Evolutionary conservation across 257 asterid genomes (phyloP).

Genomic region (Forsythia suspensa): DNA sequence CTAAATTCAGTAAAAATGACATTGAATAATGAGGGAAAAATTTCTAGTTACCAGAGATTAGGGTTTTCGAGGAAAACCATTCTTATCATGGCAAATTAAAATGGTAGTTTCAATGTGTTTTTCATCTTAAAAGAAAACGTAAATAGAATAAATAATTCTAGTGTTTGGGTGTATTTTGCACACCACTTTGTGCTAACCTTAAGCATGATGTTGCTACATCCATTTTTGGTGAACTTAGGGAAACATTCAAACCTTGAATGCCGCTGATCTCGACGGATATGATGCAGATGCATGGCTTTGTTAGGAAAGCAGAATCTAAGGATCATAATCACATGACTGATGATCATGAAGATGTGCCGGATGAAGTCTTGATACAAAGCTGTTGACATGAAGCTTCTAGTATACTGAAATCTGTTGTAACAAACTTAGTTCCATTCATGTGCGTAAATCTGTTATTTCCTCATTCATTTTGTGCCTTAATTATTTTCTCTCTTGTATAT

Average conservation of each 20-base stretch:
- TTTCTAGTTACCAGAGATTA: background rate
- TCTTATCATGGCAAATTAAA: background rate
- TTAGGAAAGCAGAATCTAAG: too few relatives aligned
- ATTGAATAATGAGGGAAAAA: background rate
- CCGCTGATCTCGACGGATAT: conserved; percentile 73
- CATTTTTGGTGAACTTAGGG: conserved; percentile 58
- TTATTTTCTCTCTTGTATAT: too few relatives aligned
- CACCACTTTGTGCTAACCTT: conserved; percentile 5
- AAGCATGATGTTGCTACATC: conserved; percentile 1
- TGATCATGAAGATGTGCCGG: too few relatives aligned
- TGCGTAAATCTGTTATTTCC: too few relatives aligned
- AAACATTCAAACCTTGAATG: conserved; percentile 87
- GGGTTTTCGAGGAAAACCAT: background rate
- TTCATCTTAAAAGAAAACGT: background rate
- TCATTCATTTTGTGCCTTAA: too few relatives aligned
- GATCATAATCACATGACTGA: too few relatives aligned
- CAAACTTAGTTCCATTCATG: too few relatives aligned
- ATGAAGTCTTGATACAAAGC: too few relatives aligned
- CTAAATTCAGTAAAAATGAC: too few relatives aligned
- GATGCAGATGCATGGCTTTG: conserved; percentile 77
- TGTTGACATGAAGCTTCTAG: too few relatives aligned
- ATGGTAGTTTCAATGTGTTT: background rate
- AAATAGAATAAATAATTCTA: background rate
- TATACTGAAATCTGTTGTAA: too few relatives aligned
- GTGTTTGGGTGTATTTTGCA: conserved; percentile 5